Percentiles rank a stretch among this genome's conserved stretches.
phyloP scores from a whole-genome alignment of 257 asterid genomes.

The Oldenlandia corymbosa region DNA sequence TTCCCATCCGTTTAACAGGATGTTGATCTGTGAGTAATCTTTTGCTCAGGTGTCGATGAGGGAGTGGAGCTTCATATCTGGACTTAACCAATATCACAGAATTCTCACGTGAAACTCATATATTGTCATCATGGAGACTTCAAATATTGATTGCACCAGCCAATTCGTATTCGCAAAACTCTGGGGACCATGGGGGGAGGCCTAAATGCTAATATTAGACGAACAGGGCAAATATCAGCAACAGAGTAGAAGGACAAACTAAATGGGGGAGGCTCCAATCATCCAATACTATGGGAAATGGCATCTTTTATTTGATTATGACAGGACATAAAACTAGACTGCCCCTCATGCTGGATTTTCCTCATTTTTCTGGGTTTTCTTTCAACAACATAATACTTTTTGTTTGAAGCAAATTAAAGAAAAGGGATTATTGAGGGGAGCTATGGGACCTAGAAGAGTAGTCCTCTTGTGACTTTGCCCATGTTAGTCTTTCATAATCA shows the following conservation, averaged over 20 bases:
- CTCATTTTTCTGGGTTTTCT: too few relatives aligned
- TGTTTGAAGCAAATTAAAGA: neutral
- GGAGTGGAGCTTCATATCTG: constrained; percentile 22
- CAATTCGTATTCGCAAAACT: neutral
- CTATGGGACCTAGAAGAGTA: neutral
- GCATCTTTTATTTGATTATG: neutral
- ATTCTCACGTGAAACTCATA: constrained; percentile 31
- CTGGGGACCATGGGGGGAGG: constrained; percentile 5
- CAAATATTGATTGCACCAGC: constrained; percentile 8
- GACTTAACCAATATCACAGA: constrained; percentile 20
- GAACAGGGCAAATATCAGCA: neutral
- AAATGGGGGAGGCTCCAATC: neutral
- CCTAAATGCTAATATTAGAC: neutral
- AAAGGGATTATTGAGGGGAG: too few relatives aligned
- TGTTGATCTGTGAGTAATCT: constrained; percentile 35
- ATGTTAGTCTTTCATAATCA: neutral
- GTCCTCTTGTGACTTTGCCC: neutral
- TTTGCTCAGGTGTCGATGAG: constrained; percentile 23
- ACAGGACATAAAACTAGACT: neutral
- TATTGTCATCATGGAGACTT: constrained; percentile 8
- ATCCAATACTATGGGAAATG: constrained; percentile 1
- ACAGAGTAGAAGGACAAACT: neutral
- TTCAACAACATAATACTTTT: neutral
- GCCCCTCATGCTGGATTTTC: too few relatives aligned
- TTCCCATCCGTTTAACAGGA: constrained; percentile 52